phyloP scores from a whole-genome alignment of 495 filamentous ascomycete genomes.

The Tuber borchii region DNA sequence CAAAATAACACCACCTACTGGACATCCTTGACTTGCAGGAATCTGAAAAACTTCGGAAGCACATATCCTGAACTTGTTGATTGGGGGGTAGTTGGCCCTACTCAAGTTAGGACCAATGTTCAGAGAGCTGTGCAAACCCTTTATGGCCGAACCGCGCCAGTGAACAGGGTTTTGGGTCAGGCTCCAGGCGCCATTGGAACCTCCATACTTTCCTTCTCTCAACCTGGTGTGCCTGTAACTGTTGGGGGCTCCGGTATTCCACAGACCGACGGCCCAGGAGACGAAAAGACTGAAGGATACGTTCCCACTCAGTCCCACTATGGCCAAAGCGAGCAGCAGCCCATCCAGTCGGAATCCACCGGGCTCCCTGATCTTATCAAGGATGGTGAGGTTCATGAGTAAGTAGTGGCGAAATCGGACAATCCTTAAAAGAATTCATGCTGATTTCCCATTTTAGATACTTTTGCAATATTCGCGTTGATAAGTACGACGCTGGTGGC shows the following conservation, averaged over 20 bases:
- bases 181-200: conserved; percentile 15
- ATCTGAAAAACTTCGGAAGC: conserved; percentile 45
- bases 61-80: conserved; percentile 49
- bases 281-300: conserved; percentile 18
- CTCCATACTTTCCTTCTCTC: not conserved
- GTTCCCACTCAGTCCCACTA: conserved; percentile 10
- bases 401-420: not conserved
- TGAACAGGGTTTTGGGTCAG: conserved; percentile 16
- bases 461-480: conserved; percentile 41
- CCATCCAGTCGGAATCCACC: not conserved
- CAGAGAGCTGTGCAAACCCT: conserved; percentile 42
- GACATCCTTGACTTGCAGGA: conserved; percentile 39
- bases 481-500: conserved; percentile 39
- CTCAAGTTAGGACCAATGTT: conserved; percentile 39
- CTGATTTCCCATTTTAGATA: conserved; percentile 21
- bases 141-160: conserved; percentile 39
- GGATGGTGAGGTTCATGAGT: conserved; percentile 27
- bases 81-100: conserved; percentile 39
- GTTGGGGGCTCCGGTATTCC: conserved; percentile 15
- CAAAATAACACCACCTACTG: conserved; percentile 41
- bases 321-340: conserved; percentile 6
- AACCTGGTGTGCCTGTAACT: not conserved
- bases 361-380: conserved; percentile 17
- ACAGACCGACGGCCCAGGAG: conserved; percentile 26
- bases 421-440: not conserved